Evolutionary conservation across 345 rosid species (phyloP), one percentile per base, ranked within the genome.

Genomic region (Ceriops decandra): DNA sequence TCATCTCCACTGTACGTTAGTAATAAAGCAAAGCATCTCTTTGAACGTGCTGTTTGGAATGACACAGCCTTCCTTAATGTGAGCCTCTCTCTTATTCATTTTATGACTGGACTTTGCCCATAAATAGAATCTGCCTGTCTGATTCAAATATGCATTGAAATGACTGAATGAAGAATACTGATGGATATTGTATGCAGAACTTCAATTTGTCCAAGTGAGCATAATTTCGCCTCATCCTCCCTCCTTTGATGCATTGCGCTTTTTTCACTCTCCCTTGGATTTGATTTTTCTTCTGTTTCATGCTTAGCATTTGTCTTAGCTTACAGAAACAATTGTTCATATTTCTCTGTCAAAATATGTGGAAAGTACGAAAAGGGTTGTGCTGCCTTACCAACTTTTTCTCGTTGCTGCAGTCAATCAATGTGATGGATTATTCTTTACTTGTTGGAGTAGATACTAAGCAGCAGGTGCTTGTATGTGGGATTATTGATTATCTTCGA

Each of bases 401-500:
- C 28, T 64, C 33, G 46, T 54, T 5, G 74, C 74, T 63, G 77
- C 91, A 95, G 98, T 82, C 82, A 5, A 84, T 90, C 72, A 92
- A 95, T 63, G 99, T 95, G 68, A 95, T 95, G 98, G 99, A 95
- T 76, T 95, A 95, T 77, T 95, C 99, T 16, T 73, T 91, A 66
- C 89, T 95, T 65, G 93, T 91, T 69, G 98, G 93, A 64, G 96
- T 95, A 31, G 99, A 95, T 56, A 73, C 72, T 5, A 78, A 85
- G 78, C 70, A 69, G 46, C 85, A 36, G 27, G 92, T 85, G 80
- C 97, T 91, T 64, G 98, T 90, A 32, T 91, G 99, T 67, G 99
- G 99, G 74, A 95, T 95, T 27, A 95, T 95, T 4, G 99, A 95
- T 77, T 95, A 90, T 57, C 93, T 95, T 6, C 83, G 99, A 71